Base-by-base conservation (phyloP, 2,329 filamentous ascomycete genomes). In the Didymella pomorum region DNA sequence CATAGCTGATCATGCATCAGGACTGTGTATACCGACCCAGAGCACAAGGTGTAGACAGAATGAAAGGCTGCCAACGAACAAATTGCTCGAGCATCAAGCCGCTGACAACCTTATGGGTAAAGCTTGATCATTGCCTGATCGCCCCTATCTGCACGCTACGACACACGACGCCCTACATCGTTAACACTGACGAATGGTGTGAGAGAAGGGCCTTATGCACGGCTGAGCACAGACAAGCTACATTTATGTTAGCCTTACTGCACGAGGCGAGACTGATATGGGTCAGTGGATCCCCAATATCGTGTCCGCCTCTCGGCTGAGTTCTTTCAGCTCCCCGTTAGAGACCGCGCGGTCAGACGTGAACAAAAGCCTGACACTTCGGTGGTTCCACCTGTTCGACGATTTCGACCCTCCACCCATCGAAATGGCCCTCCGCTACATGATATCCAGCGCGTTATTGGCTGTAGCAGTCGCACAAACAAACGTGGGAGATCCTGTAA, bases 401-500 rank as follows among this genome's bases (percentile, higher is more conserved):
- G n/a, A 43, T 21, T 42, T 39, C 33, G 33, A 23, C 16, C 21
- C 23, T 23, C 26, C 21, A 37, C 16, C 16, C 35, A 10, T 41
- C 33, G 20, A 37, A 10, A 43, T 49, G 41, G 21, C 41, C 9
- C 20, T 52, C 42, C 43, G 47, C 10, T 28, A 48, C 35, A 35
- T 56, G 23, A n/a, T 47, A 16, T 31, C 18, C 35, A 44, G 20
- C 23, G 39, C 50, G 14, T 44, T 28, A 39, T 44, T 29, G 78
- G 80, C 64, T 81, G 83, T 56, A 68, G 63, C 20, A 81, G 74
- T 9, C 5, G 47, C 42, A 43, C 50, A 55, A 39, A 47, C 56
- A 25, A 53, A 56, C 29, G 41, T 47, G 26, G 42, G 53, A 28
- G 60, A 67, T 39, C 66, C 66, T 2, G 49, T 65, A 25, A 50